A percentile compares a stretch with the other conserved stretches of the same genome.
These are phyloP conservation scores for Exsudoporus frostii DNA, from an alignment of 768 basidiomycete species.

Conservation along the genomic window DNA sequence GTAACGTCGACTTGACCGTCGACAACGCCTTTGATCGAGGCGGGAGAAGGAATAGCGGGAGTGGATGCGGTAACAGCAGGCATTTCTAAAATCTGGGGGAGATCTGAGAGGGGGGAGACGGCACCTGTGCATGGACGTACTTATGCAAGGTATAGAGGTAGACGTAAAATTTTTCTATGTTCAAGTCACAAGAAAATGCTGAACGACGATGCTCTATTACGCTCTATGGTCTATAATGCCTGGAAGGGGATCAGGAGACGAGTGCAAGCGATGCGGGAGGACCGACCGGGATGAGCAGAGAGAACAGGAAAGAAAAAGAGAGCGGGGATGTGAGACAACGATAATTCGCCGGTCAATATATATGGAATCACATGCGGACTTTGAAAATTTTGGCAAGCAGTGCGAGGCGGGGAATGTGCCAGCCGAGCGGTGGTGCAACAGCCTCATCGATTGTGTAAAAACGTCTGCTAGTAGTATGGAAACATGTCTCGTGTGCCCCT, in stretches of 20 bases:
- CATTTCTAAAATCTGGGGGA: conserved; percentile 61
- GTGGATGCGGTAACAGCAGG: conserved; percentile 72
- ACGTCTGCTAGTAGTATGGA: conserved; percentile 17
- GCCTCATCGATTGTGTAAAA: conserved; percentile 14
- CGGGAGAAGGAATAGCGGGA: conserved; percentile 55
- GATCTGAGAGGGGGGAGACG: not conserved
- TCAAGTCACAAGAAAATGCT: conserved; percentile 43
- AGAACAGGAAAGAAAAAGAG: conserved; percentile 28
- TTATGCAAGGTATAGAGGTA: conserved; percentile 38
- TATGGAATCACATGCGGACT: conserved; percentile 24
- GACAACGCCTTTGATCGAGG: conserved; percentile 68
- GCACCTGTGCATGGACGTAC: conserved; percentile 31
- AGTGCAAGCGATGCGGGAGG: not conserved
- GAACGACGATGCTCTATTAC: conserved; percentile 65
- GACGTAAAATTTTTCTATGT: conserved; percentile 35
- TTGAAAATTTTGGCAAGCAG: conserved; percentile 21
- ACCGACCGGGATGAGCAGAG: conserved; percentile 33
- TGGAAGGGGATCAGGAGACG: conserved; percentile 14
- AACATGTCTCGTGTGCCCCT: conserved; percentile 13
- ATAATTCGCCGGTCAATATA: conserved; percentile 15
- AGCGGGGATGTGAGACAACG: conserved; percentile 30
- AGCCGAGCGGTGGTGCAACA: not conserved
- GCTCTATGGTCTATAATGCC: conserved; percentile 43
- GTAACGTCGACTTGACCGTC: conserved; percentile 68
- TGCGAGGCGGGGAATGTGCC: not conserved